Conservation (phyloP, 306 rosid species). For the Lablab purpureus region DNA sequence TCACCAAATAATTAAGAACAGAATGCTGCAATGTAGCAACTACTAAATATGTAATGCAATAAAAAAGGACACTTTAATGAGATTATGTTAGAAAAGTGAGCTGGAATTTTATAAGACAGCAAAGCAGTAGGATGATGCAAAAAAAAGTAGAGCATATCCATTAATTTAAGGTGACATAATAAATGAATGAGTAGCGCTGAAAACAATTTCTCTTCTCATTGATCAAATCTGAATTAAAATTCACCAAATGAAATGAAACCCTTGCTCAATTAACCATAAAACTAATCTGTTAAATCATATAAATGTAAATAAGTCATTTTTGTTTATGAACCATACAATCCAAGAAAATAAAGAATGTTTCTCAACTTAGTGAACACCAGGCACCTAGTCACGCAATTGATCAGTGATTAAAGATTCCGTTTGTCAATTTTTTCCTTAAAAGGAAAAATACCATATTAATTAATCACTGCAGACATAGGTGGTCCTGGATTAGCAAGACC, state of each 20-base stretch:
- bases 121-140: neutral
- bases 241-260: neutral
- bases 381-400: neutral
- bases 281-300: neutral
- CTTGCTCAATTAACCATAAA: neutral
- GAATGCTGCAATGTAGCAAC: neutral
- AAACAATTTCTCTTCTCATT: neutral
- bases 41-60: neutral
- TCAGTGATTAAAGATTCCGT: neutral
- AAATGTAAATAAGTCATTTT: neutral
- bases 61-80: neutral
- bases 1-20: conserved; percentile 9
- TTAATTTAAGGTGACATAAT: neutral
- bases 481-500: conserved; percentile 9
- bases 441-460: conserved; percentile 1
- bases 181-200: neutral
- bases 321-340: neutral
- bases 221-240: conserved; percentile 1
- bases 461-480: neutral
- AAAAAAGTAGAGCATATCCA: conserved; percentile 9
- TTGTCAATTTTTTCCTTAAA: neutral
- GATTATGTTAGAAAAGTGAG: neutral
- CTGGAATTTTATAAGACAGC: neutral
- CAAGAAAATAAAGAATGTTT: conserved; percentile 2
- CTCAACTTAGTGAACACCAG: neutral